These are phyloP conservation scores for Rhodotorula babjevae DNA, from an alignment of 768 basidiomycete species.

Conservation along the genomic window DNA sequence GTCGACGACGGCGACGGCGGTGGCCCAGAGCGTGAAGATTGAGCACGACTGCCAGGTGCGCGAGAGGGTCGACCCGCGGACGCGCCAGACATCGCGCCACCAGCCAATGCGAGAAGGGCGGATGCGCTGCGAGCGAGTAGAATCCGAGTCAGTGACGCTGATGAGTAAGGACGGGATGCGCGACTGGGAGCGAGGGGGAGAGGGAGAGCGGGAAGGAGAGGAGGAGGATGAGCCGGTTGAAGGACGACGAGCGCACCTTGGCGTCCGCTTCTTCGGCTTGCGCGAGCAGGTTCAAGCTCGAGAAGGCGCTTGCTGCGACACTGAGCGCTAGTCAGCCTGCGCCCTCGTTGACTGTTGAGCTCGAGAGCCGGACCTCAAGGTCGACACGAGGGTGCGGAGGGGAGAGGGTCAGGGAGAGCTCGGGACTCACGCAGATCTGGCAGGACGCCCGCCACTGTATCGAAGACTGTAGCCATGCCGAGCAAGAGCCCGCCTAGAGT, in stretches of 20 bases:
- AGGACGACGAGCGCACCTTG: slow-evolving; percentile 3
- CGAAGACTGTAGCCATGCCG: background rate
- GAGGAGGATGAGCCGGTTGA: too few relatives aligned
- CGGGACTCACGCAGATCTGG: background rate
- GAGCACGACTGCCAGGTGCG: slow-evolving; percentile 20
- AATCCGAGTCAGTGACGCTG: too few relatives aligned
- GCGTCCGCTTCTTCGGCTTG: slow-evolving; percentile 29
- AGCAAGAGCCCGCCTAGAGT: too few relatives aligned
- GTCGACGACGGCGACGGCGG: slow-evolving; percentile 17
- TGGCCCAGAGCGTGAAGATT: slow-evolving; percentile 16
- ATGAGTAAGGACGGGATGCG: too few relatives aligned
- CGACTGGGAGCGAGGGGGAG: too few relatives aligned
- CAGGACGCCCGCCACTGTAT: background rate
- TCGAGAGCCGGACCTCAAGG: background rate
- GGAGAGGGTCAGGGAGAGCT: background rate
- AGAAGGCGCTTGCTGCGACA: slow-evolving; percentile 12
- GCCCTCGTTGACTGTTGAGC: too few relatives aligned
- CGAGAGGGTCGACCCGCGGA: slow-evolving; percentile 19
- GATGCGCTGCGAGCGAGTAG: slow-evolving; percentile 31
- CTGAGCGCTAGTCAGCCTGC: background rate
- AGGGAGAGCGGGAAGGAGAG: background rate
- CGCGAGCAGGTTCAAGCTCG: slow-evolving; percentile 15
- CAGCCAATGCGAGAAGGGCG: slow-evolving; percentile 21
- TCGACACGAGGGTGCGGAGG: background rate
- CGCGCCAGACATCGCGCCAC: slow-evolving; percentile 29